Conservation (phyloP, 306 rosid genomes). For the Castanea sativa region DNA sequence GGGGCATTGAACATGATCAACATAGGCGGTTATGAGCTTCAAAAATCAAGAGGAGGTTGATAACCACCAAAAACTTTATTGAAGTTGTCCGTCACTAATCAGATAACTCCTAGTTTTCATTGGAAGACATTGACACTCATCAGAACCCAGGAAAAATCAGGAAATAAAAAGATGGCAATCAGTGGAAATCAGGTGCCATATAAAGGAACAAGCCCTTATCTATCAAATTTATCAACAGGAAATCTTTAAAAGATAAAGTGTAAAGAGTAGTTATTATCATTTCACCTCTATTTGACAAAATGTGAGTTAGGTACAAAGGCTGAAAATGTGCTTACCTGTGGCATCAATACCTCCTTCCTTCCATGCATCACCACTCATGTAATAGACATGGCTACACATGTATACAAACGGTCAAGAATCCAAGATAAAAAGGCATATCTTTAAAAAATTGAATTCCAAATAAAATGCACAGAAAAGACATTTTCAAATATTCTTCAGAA, state of each 20-base stretch:
- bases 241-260: background rate
- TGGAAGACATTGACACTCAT: background rate
- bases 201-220: background rate
- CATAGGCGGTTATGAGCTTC: background rate
- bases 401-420: conserved; percentile 28
- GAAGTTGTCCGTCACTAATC: background rate
- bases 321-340: conserved; percentile 65
- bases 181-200: background rate
- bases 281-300: background rate
- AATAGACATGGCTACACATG: conserved; percentile 77
- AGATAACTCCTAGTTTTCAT: background rate
- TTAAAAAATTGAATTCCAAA: background rate
- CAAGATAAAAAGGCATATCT: conserved; percentile 1
- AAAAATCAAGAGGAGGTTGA: background rate
- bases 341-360: conserved; percentile 99
- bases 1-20: background rate
- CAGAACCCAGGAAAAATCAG: background rate
- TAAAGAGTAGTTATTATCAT: background rate
- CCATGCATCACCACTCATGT: conserved; percentile 99
- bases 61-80: background rate
- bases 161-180: background rate
- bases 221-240: background rate
- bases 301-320: background rate
- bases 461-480: background rate
- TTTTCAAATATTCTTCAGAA: background rate